Evolutionary conservation across 108 stramenopile genomes (phyloP), one percentile per base, ranked within the genome.

Genomic region (Pseudonitzschia delicatissima): DNA sequence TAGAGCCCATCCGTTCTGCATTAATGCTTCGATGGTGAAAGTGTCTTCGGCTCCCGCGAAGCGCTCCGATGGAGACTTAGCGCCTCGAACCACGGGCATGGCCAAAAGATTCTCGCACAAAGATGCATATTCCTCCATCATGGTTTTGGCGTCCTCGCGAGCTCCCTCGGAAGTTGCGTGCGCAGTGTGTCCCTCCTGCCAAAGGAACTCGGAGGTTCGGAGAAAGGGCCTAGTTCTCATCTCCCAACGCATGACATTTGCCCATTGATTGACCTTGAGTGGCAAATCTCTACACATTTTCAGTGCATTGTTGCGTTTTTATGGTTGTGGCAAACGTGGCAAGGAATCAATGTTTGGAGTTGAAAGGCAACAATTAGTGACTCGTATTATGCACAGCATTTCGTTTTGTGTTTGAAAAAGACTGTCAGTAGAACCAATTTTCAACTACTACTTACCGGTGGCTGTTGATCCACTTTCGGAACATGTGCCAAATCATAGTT

Each of bases 161-260:
- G 98, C 98, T 62, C 91, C 96, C 45, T 94, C 94, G 18, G 70
- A 45, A 6, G 93, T 97, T 29, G 98, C 96, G 71, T 98, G 97
- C 37, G 98, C 98, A 4, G 98, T 99, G 74, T 99, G 98, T 52
- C 98, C 98, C 75, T 99, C 98, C 72, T 99, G 98, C 98, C 98
- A 99, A 34, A 98, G 71, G 72, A 99, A 99, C 80, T 99, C 98
- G n/a, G 96, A 91, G 7, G 96, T 97, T 6, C 98, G 90, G 26
- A 99, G 80, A 75, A 99, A 97, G 18, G 97, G 97, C 50, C 98
- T 85, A 26, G 98, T 97, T 57, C 97, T 90, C 91, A 98, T 85
- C 80, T 99, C 98, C 98, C 98, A 99, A 51, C 98, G 74, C 87
- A 98, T 91, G 18, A 99, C 98, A 80, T 99, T 99, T 44, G 98